These are phyloP conservation scores for Viola odorata DNA, from an alignment of 345 rosid species.

Conservation along the genomic window DNA sequence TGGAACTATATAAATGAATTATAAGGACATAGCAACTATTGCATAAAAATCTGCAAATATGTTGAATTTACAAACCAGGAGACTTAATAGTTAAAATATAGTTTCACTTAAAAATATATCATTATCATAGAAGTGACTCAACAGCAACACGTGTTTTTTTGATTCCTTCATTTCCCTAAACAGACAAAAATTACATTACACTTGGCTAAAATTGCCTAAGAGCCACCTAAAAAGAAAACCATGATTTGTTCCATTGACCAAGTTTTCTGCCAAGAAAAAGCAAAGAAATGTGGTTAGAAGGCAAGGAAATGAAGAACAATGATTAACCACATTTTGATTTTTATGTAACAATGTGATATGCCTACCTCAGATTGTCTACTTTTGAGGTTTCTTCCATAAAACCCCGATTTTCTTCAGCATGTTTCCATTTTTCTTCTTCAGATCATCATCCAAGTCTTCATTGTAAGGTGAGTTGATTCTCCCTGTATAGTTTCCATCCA, in stretches of 20 bases:
- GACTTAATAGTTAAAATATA: too few relatives aligned
- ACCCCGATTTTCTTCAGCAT: slow-evolving; percentile 88
- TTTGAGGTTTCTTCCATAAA: slow-evolving; percentile 78
- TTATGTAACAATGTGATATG: background rate
- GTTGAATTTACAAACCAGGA: too few relatives aligned
- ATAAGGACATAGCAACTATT: too few relatives aligned
- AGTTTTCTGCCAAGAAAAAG: slow-evolving; percentile 8
- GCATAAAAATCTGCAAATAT: too few relatives aligned
- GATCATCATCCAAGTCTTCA: slow-evolving; percentile 67
- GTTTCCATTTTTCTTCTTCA: slow-evolving; percentile 81
- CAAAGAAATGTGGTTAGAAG: background rate
- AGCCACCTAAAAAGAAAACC: too few relatives aligned
- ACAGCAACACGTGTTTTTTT: too few relatives aligned
- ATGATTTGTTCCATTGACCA: background rate
- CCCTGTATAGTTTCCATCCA: slow-evolving; percentile 46
- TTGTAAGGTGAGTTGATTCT: slow-evolving; percentile 47
- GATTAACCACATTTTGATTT: background rate
- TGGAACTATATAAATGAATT: too few relatives aligned
- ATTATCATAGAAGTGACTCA: too few relatives aligned
- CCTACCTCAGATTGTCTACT: slow-evolving; percentile 13
- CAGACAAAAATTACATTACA: too few relatives aligned
- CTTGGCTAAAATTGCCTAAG: too few relatives aligned
- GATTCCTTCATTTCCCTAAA: too few relatives aligned
- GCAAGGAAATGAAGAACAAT: background rate
- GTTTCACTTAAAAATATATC: too few relatives aligned